Percentiles rank a stretch among this genome's conserved stretches.
Evolutionary conservation across 2,329 filamentous ascomycete genomes (phyloP).

Genomic region (Penicillium sp.): DNA sequence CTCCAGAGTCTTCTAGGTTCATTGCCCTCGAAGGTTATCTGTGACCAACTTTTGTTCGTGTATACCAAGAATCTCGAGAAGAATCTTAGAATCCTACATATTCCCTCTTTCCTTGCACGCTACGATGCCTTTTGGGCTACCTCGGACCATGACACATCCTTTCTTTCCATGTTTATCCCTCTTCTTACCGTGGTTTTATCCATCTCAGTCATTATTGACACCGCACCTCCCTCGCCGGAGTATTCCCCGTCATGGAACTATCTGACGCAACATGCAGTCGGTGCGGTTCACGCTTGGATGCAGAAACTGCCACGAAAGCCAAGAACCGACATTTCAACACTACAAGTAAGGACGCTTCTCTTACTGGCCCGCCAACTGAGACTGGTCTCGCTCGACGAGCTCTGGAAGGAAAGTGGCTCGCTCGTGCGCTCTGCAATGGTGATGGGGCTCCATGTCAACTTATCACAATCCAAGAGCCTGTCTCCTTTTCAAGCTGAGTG

Average conservation of each 20-base stretch:
- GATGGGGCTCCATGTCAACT: constrained; percentile 46
- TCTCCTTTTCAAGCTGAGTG: constrained; percentile 37
- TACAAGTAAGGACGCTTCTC: constrained; percentile 20
- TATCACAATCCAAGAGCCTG: constrained; percentile 33
- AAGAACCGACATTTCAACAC: constrained; percentile 17
- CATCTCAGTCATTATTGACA: constrained; percentile 3
- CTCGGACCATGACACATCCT: constrained; percentile 4
- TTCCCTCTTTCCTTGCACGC: constrained; percentile 18
- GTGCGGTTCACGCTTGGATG: constrained; percentile 15
- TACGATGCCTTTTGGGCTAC: constrained; percentile 18
- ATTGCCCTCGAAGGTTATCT: constrained; percentile 17
- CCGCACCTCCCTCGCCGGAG: background rate
- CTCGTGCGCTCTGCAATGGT: constrained; percentile 36
- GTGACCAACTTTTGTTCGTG: constrained; percentile 15
- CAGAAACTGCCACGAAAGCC: constrained; percentile 20
- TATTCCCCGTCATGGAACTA: constrained; percentile 17
- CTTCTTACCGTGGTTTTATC: constrained; percentile 19
- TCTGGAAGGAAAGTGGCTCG: constrained; percentile 47
- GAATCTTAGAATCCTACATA: constrained; percentile 19
- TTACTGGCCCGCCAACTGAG: constrained; percentile 16
- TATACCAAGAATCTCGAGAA: constrained; percentile 23
- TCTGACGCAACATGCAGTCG: constrained; percentile 12
- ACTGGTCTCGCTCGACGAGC: constrained; percentile 13
- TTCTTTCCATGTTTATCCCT: constrained; percentile 12
- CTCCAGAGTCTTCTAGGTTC: constrained; percentile 8